Evolutionary conservation across 2,329 filamentous ascomycete genomes (phyloP), one percentile per base, ranked within the genome.

Genomic region (Thelonectria discophora): DNA sequence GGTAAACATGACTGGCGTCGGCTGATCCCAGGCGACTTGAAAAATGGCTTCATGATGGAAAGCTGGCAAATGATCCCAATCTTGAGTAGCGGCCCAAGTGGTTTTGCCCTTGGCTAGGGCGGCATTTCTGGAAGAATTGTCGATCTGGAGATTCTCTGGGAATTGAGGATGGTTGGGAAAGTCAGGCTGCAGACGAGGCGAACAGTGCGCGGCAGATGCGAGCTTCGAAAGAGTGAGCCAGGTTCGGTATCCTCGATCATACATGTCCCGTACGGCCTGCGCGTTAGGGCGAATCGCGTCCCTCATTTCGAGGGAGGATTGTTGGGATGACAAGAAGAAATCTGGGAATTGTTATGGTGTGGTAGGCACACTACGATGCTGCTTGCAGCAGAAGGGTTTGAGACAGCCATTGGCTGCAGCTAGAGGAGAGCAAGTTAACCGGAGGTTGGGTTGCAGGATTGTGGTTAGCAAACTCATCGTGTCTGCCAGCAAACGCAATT

Each of bases 11-110:
- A 65, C n/a, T 17, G 21, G 30, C 7, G 55, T 61, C 20, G 55
- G 59, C 15, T 34, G 30, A 2, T 49, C 32, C 54, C 51, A 61
- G 10, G 56, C 64, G 5, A 61, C 39, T 0, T 46, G n/a, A 10
- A 63, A 63, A 18, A 57, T 0, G 3, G 24, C 27, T 48, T 65
- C 57, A 10, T 57, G 42, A 12, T 65, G 17, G 12, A 65, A 65
- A 12, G 45, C 12, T 2, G 62, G 54, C 5, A 57, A 18, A 34
- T 65, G 57, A 1, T 17, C 18, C 24, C 15, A 3, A 1, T 56
- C 39, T 1, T 55, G 40, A 7, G 55, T 20, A 18, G 55, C 5
- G 18, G 59, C n/a, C 64, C 64, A 64, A 2, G 32, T 55, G 24
- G 49, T 49, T 11, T n/a, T 60, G 8, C 49, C 64, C n/a, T 53